Conservation (phyloP, 2,329 filamentous ascomycete species). For the Scedosporium apiospermum region DNA sequence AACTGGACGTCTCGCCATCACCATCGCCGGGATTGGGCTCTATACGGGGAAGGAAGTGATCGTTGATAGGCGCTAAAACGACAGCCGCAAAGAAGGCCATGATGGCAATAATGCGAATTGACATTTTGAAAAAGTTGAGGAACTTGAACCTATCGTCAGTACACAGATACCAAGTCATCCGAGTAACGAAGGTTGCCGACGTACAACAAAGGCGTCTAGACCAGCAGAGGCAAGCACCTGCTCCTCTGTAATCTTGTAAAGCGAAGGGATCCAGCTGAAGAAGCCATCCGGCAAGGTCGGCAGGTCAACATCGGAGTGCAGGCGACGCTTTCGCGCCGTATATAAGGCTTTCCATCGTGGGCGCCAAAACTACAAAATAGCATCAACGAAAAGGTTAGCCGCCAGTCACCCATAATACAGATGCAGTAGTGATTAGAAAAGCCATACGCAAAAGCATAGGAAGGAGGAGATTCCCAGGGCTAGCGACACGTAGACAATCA, state of each 20-base stretch:
- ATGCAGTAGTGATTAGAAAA: neutral
- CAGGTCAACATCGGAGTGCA: constrained; percentile 47
- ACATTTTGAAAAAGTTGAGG: constrained; percentile 91
- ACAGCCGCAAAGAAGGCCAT: constrained; percentile 74
- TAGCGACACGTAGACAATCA: constrained; percentile 43
- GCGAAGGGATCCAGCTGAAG: constrained; percentile 84
- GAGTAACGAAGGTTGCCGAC: constrained; percentile 26
- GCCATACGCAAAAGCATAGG: constrained; percentile 62
- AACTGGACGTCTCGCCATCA: constrained; percentile 2
- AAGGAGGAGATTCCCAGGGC: constrained; percentile 63
- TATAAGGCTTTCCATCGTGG: constrained; percentile 90
- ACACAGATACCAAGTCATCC: neutral
- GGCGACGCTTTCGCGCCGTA: constrained; percentile 73
- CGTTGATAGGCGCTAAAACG: constrained; percentile 80
- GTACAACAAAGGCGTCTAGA: constrained; percentile 76
- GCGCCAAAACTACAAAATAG: constrained; percentile 56
- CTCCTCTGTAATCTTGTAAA: constrained; percentile 80
- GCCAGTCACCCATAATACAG: constrained; percentile 15
- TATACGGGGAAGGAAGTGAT: constrained; percentile 37
- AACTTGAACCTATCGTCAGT: constrained; percentile 40
- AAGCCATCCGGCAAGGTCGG: constrained; percentile 75
- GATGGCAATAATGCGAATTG: constrained; percentile 69
- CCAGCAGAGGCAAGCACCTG: constrained; percentile 85
- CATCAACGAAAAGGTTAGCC: too few species aligned
- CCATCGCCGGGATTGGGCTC: neutral